Evolutionary conservation across 2,329 filamentous ascomycete species (phyloP), one percentile per base, ranked within the genome.

Genomic region (Ceratocystis cacaofunesta): DNA sequence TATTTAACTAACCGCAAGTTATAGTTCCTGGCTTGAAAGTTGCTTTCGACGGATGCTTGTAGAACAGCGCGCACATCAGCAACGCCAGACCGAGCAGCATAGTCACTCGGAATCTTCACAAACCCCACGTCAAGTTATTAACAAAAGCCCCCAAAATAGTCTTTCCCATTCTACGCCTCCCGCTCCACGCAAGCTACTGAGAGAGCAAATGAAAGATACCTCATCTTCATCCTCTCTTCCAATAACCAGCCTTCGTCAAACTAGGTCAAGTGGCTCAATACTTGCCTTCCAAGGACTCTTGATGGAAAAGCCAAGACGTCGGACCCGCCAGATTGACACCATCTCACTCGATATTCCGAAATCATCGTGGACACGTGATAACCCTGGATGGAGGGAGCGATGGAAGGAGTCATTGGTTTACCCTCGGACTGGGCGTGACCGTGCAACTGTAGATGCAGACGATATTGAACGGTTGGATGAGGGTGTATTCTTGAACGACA

Each of bases 401-500:
- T 87, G 84, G 83, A 75, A 78, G 17, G 78, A 77, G 62, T 81
- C 86, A 1, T 76, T 92, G 1, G 76, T 84, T 1, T 90, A 84
- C 71, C 85, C 85, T 2, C 70, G 75, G 4, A 76, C 75, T 30
- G 83, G 84, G 2, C 82, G 80, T 64, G 82, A 83, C 62, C 80
- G 85, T 68, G 83, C 86, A 0, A 84, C 81, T 0, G 84, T 94
- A 1, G 83, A 89, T 66, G 84, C 81, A 68, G 78, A 81, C n/a
- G 90, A 94, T 71, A 85, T 97, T 43, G 76, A 80, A 22, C 82
- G 90, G 52, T 80, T 99, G 2, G 86, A 95, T 68, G 89, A 95
- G 68, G 89, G 86, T 12, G 83, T 96, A 70, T 95, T 88, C 67
- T 76, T 99, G 55, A 99, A 99, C 72, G 94, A 99, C 76, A 96